These are phyloP conservation scores for thale cress (Arabidopsis thaliana) DNA, from an alignment of 345 rosid genomes.

Conservation along the genomic window DNA sequence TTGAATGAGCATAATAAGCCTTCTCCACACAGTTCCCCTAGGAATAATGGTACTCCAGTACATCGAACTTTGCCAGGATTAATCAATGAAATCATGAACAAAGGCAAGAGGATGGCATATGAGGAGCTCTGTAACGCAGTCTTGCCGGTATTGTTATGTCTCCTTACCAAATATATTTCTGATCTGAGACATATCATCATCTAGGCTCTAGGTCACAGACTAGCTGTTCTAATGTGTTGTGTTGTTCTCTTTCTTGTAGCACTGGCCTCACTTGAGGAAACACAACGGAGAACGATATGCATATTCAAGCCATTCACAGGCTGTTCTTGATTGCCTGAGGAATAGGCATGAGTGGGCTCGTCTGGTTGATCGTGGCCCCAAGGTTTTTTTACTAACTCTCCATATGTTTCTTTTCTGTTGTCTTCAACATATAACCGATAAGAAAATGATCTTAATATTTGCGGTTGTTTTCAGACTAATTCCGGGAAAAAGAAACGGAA, in stretches of 20 bases:
- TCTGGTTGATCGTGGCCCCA: constrained; percentile 98
- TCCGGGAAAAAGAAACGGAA: constrained; percentile 85
- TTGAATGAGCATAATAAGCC: constrained; percentile 65
- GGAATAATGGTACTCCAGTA: constrained; percentile 55
- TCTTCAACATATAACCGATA: background rate
- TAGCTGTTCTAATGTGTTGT: constrained; percentile 28
- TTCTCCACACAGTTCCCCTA: constrained; percentile 66
- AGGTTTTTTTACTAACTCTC: constrained; percentile 52
- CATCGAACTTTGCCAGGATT: constrained; percentile 87
- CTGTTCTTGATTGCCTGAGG: constrained; percentile 98
- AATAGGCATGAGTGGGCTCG: constrained; percentile 98
- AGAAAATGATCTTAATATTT: constrained; percentile 10
- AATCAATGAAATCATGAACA: constrained; percentile 93
- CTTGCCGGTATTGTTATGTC: constrained; percentile 72
- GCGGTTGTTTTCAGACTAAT: constrained; percentile 62
- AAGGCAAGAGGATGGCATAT: constrained; percentile 89
- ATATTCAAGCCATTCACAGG: constrained; percentile 96
- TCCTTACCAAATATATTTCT: constrained; percentile 31
- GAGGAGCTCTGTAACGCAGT: constrained; percentile 97
- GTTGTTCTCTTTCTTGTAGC: constrained; percentile 58
- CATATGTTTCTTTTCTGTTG: background rate
- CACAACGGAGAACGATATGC: constrained; percentile 99
- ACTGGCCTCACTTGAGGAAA: constrained; percentile 97
- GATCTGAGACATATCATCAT: constrained; percentile 18
- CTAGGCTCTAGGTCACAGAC: constrained; percentile 2